Evolutionary conservation across 768 basidiomycete species (phyloP), one percentile per base, ranked within the genome.

Genomic region (Mycena rebaudengoi): DNA sequence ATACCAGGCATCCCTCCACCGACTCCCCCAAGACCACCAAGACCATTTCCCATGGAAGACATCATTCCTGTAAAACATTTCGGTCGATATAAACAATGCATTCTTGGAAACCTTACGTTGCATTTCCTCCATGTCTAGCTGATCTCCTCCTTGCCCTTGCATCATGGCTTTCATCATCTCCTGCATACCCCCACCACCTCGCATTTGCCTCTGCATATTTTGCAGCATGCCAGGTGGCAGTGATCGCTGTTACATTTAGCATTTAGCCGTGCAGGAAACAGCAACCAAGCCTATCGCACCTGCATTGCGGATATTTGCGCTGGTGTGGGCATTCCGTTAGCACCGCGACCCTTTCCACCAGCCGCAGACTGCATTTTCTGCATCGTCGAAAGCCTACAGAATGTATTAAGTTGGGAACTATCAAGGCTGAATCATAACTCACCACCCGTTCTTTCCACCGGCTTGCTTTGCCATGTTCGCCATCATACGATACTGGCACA

Each of bases 151-250:
- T 69, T 93, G 90, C 11, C 95, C 93, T 70, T 95, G 94, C 92
- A 98, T 96, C 94, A 98, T 96, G 26, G 92, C 90, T 74, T 92
- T 93, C 95, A 97, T 95, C 95, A 97, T 97, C 70, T 97, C 95
- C 75, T 96, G 93, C 89, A 98, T 91, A 44, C 94, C 94, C 21
- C 95, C 94, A 10, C 92, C 93, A 57, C 89, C 78, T 59, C 91
- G 82, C 73, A 93, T 80, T 71, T 93, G 91, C 52, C 88, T 83
- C 73, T 94, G 95, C 89, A 98, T 90, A 73, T 99, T 92, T 73
- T 95, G 93, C 65, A 98, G 77, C 91, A 97, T 92, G 29, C 96
- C 97, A 6, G 97, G 94, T 1, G 97, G 97, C 87, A 98, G 90
- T 37, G 96, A 85, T 61, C 95, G 91, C 91, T 98, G 59, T 48